Evolutionary conservation across 106 monocot genomes (phyloP), one percentile per base, ranked within the genome.

Genomic region (Hemerocallis citrina): DNA sequence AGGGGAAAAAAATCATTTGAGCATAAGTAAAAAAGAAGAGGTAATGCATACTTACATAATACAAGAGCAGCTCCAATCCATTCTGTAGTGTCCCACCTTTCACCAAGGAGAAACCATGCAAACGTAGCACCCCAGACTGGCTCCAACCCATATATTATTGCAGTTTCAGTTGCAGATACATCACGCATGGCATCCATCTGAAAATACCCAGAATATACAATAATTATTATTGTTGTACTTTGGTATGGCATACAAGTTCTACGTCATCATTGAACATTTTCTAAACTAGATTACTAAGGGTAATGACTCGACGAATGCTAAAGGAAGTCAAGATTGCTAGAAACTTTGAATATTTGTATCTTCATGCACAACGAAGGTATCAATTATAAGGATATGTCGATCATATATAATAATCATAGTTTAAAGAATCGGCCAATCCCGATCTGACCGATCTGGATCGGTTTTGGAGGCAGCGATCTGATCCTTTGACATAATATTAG

Each of bases 61-160:
- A 93, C 66, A 57, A 93, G 79, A 16, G 62, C 67, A 57, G 89
- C 89, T 65, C 93, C 89, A 35, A 89, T 39, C 89, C 89, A 94
- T 37, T 72, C 77, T 57, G 68, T 67, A 15, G 57, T 54, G 35
- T 64, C 82, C 89, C 89, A 89, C 36, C 80, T 85, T 65, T 94
- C 94, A 51, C 85, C 93, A 48, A 89, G 67, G 32, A 82, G 57
- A 77, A 82, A 75, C 93, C 93, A 93, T 50, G 89, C 89, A 73
- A 89, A 93, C 11, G 75, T 75, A 57, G 85, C 89, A 71, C 86
- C 89, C 89, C 94, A 89, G 55, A 94, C 58, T 52, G 94, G 94
- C 58, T 89, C 80, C 47, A 94, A 29, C 8, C 89, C 94, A 71
- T 86, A 89, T 34, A 89, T 74, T 38, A 94, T 78, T 13, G 94